Evolutionary conservation across 208 protist species (phyloP).

Genomic region (Trypanosomatidae sp.): DNA sequence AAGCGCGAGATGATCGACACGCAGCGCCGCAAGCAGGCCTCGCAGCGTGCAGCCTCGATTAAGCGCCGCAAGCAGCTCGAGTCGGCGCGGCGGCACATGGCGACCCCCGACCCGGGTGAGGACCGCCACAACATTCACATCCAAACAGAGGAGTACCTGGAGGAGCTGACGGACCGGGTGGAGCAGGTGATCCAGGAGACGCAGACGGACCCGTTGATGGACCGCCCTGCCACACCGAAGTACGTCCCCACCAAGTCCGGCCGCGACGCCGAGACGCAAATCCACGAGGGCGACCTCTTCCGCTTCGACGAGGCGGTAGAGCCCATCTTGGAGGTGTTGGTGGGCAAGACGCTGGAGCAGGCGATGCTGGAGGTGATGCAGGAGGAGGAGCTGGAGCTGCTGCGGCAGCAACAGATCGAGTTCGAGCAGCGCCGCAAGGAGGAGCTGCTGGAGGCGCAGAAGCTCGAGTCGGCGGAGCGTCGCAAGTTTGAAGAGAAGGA

Average conservation of each 20-base stretch:
- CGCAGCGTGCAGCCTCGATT: constrained; percentile 54
- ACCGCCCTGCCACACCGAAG: constrained; percentile 93
- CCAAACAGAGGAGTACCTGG: constrained; percentile 96
- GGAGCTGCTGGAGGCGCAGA: constrained; percentile 95
- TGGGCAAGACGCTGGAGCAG: constrained; percentile 98
- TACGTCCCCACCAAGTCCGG: constrained; percentile 96
- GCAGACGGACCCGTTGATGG: constrained; percentile 96
- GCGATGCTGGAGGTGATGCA: constrained; percentile 97
- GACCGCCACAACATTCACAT: constrained; percentile 92
- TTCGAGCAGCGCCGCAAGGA: constrained; percentile 96
- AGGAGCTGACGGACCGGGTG: constrained; percentile 93
- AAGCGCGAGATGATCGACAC: constrained; percentile 59
- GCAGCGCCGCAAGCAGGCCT: constrained; percentile 66
- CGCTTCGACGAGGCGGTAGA: constrained; percentile 97
- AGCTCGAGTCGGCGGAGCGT: constrained; percentile 95
- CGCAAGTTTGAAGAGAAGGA: constrained; percentile 97
- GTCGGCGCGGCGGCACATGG: constrained; percentile 49
- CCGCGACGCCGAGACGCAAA: constrained; percentile 95
- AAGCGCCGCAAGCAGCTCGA: constrained; percentile 74
- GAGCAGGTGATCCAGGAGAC: constrained; percentile 85
- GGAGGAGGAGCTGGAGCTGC: constrained; percentile 96
- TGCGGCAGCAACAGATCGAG: constrained; percentile 94
- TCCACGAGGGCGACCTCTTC: constrained; percentile 97
- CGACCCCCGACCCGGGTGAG: constrained; percentile 86
- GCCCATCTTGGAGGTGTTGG: constrained; percentile 96